Evolutionary conservation across 139 green algal species (phyloP), one percentile per base, ranked within the genome.

Genomic region (Coelastrella sp.): DNA sequence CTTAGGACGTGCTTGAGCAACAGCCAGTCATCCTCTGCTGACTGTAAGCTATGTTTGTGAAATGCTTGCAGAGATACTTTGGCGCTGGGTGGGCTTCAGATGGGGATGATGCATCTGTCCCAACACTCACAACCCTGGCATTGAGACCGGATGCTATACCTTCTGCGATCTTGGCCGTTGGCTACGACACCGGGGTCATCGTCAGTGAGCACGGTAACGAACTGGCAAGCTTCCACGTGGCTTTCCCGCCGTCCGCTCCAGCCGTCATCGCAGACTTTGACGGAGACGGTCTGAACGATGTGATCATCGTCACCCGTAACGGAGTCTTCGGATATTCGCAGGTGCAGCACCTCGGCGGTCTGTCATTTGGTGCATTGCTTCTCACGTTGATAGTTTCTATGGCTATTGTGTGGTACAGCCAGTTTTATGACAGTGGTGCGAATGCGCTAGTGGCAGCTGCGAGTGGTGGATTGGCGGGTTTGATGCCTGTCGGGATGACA

Each of bases 261-360:
- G 80, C 97, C 17, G 57, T 95, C 38, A 75, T 96, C 25, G 86
- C 86, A 30, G 97, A 99, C 75, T 99, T 97, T 89, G 96, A 96
- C 82, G 91, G 94, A 2, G 96, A 99, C 77, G 89, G 93, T 4
- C 89, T 97, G 40, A 98, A 90, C 23, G 97, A 99, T 81, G 66
- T 99, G 2, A 82, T 99, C 0, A 53, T 98, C 5, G 75, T 96
- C 2, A 91, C 85, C 0, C 27, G 63, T 3, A 57, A 91, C 15
- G 93, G 93, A 4, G n/a, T 96, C 0, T 99, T 96, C 83, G 96
- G 89, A 4, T 77, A 77, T 66, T 7, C 69, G 13, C 94, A 97
- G 90, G 89, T 96, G 4, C 89, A 94, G 69, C 88, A 91, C 45
- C 89, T 90, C 13, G 96, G 94, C 19, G 96, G 92, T 17, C 48